phyloP scores from a whole-genome alignment of 1,139 yeast species.

The Scheffersomyces parashehatae region DNA sequence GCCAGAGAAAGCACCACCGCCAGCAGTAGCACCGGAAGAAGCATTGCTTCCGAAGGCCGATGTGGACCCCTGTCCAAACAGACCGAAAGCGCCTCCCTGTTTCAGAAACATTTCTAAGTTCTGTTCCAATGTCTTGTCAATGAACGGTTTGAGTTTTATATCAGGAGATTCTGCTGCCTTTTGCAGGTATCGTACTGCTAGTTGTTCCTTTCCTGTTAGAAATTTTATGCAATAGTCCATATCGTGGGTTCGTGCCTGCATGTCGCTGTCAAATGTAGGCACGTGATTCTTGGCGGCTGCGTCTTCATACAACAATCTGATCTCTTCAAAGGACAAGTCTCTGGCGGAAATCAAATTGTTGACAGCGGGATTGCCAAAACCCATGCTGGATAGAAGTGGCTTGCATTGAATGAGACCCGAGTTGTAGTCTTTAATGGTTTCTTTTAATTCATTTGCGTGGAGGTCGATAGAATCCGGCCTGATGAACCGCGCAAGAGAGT shows the following conservation, averaged over 20 bases:
- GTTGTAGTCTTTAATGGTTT: conserved; percentile 15
- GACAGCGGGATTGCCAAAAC: conserved; percentile 27
- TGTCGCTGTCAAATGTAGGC: conserved; percentile 38
- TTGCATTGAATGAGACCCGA: conserved; percentile 19
- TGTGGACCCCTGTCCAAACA: conserved; percentile 1
- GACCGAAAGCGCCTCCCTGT: conserved; percentile 2
- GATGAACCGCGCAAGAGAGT: conserved; percentile 3
- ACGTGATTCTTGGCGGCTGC: conserved; percentile 38
- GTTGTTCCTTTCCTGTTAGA: conserved; percentile 38
- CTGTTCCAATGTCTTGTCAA: conserved; percentile 31
- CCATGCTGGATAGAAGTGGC: conserved; percentile 20
- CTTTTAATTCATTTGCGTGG: conserved; percentile 12
- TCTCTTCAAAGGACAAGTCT: conserved; percentile 61
- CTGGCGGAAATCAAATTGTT: conserved; percentile 43
- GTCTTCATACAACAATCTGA: conserved; percentile 46
- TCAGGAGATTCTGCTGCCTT: conserved; percentile 38
- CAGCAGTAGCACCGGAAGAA: conserved; percentile 9
- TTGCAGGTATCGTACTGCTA: conserved; percentile 62
- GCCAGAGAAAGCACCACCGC: conserved; percentile 8
- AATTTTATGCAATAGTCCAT: conserved; percentile 45
- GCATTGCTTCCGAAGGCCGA: conserved; percentile 10
- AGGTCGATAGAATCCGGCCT: conserved; percentile 3
- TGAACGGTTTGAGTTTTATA: conserved; percentile 34
- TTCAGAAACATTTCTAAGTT: conserved; percentile 12
- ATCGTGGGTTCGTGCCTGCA: conserved; percentile 45